A percentile compares a stretch with the other conserved stretches of the same genome.
phyloP scores from a whole-genome alignment of 1,284 basidiomycete genomes.

The Heterobasidion annosum region DNA sequence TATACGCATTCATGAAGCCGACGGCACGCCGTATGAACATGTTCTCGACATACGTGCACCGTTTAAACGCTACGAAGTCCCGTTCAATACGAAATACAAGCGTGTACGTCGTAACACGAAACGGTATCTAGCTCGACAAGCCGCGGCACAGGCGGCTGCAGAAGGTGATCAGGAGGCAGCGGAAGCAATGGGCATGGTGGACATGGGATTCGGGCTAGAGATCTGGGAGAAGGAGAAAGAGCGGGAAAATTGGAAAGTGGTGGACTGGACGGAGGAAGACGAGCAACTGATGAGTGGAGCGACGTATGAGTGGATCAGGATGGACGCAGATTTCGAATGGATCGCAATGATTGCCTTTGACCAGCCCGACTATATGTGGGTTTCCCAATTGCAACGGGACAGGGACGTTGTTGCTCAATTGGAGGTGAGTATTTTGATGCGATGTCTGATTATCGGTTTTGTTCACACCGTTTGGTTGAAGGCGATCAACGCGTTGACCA shows the following conservation, averaged over 20 bases:
- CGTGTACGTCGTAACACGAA: slow-evolving; percentile 92
- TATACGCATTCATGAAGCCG: slow-evolving; percentile 97
- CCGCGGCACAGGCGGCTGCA: slow-evolving; percentile 87
- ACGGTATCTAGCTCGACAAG: slow-evolving; percentile 89
- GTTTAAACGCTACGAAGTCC: slow-evolving; percentile 92
- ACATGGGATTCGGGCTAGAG: slow-evolving; percentile 92
- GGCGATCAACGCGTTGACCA: slow-evolving; percentile 81
- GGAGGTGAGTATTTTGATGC: slow-evolving; percentile 52
- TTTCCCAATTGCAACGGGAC: slow-evolving; percentile 92
- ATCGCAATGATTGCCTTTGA: slow-evolving; percentile 88
- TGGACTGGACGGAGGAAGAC: slow-evolving; percentile 97
- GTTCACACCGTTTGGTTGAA: slow-evolving; percentile 21
- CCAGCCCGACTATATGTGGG: slow-evolving; percentile 99
- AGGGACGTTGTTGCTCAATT: slow-evolving; percentile 97
- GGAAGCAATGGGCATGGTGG: slow-evolving; percentile 90
- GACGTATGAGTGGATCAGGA: slow-evolving; percentile 98
- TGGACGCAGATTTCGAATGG: slow-evolving; percentile 99
- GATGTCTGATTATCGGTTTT: slow-evolving; percentile 2
- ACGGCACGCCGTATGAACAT: slow-evolving; percentile 98
- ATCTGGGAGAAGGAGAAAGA: slow-evolving; percentile 96
- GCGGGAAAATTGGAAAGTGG: slow-evolving; percentile 91
- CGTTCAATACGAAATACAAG: slow-evolving; percentile 99
- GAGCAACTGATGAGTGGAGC: slow-evolving; percentile 90
- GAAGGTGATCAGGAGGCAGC: slow-evolving; percentile 86
- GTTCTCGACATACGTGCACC: slow-evolving; percentile 85